These are phyloP conservation scores for Pelargonium fulgidum DNA, from an alignment of 441 rosid species.

Conservation along the genomic window DNA sequence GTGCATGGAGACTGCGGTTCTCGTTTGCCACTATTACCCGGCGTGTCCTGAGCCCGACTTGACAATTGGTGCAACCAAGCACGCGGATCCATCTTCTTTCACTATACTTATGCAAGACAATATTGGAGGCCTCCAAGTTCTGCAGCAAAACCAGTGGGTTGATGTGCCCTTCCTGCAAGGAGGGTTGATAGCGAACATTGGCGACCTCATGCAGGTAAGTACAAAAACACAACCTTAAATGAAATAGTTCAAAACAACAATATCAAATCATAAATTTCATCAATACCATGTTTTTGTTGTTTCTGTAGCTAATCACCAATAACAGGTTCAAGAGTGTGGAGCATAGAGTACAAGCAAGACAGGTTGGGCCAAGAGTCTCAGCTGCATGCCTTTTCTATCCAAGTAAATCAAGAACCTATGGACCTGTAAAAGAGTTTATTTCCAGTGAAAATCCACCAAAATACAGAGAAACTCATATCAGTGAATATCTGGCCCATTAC, in stretches of 20 bases:
- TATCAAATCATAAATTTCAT: background rate
- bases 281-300: background rate
- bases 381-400: conserved; percentile 41
- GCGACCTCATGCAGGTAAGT: conserved; percentile 52
- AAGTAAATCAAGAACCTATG: conserved; percentile 29
- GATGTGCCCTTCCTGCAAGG: conserved; percentile 18
- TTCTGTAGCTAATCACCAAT: conserved; percentile 32
- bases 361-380: conserved; percentile 24
- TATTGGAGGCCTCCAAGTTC: conserved; percentile 19
- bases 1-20: conserved; percentile 45
- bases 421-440: conserved; percentile 34
- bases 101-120: conserved; percentile 22
- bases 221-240: background rate
- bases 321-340: conserved; percentile 42
- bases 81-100: conserved; percentile 15
- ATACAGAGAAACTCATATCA: conserved; percentile 28
- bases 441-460: conserved; percentile 24
- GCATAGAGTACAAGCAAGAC: conserved; percentile 36
- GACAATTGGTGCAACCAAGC: conserved; percentile 24
- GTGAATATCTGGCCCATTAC: conserved; percentile 28
- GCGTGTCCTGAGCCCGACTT: conserved; percentile 48
- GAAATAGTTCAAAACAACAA: background rate
- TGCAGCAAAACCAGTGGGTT: conserved; percentile 19
- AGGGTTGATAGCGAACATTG: conserved; percentile 39
- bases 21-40: conserved; percentile 49